Evolutionary conservation across 2,329 filamentous ascomycete genomes (phyloP), one percentile per base, ranked within the genome.

Genomic region (Lomentospora prolificans): DNA sequence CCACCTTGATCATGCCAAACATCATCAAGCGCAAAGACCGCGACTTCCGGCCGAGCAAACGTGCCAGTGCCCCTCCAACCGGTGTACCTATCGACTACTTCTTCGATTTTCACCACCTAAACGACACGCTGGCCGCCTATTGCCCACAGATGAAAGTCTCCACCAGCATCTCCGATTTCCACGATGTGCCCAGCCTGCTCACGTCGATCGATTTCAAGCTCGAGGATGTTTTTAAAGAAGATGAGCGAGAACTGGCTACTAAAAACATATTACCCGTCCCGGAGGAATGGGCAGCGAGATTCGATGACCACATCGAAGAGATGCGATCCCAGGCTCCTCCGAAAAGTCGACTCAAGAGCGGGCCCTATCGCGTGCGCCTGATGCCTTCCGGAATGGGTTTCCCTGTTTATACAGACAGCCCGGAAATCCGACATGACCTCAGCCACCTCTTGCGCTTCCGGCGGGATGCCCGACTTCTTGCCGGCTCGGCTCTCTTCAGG

Each of bases 111-210:
- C 60, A 63, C 7, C 64, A 71, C 57, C 62, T 72, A 8, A 58
- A 64, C 52, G 25, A 58, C 53, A 60, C 64, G 14, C 62, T 72
- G 24, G 55, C 60, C 3, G 57, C 57, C 5, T 59, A 62, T 56
- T 72, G 70, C 52, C 70, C 70, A n/a, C 68, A 70, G 61, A 63
- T 72, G 62, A 65, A 62, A 52, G 54, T 71, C 50, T 61, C 70
- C 59, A 52, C 57, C 22, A 70, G 67, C 25, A 59, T 72, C 25
- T 60, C 70, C 61, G 67, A 63, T 14, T 64, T 72, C 30, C 67
- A 62, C 57, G 60, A 70, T 56, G 58, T 66, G 10, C 68, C 68
- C 8, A 61, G 58, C 48, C 58, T 69, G 12, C 58, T 63, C 4
- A 60, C 58, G 12, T 57, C 65, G 25, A 51, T 64, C 17, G 55